A percentile compares a stretch with the other conserved stretches of the same genome.
phyloP scores from a whole-genome alignment of 2,329 filamentous ascomycete genomes.

The Pleurostoma richardsiae region DNA sequence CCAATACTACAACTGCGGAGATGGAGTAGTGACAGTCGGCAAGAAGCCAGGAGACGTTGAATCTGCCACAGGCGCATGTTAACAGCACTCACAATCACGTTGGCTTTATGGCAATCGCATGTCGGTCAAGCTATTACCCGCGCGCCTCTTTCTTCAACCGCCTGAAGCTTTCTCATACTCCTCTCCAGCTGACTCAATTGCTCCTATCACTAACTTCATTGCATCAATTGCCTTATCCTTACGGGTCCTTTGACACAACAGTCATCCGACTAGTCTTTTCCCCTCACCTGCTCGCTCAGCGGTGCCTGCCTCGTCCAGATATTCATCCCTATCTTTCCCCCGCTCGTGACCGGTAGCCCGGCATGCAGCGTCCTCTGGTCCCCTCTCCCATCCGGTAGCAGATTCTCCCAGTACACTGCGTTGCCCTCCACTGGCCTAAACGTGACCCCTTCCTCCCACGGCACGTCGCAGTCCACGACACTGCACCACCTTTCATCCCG shows the following conservation, averaged over 20 bases:
- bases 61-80: slow-evolving; percentile 24
- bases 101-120: too few species aligned
- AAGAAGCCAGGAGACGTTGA: slow-evolving; percentile 20
- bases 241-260: too few species aligned
- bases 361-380: slow-evolving; percentile 33
- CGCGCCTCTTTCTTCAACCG: too few species aligned
- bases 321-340: slow-evolving; percentile 35
- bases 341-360: slow-evolving; percentile 30
- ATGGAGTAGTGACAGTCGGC: slow-evolving; percentile 25
- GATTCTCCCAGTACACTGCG: slow-evolving; percentile 34
- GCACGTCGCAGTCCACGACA: slow-evolving; percentile 32
- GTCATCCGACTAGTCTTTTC: too few species aligned
- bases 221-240: too few species aligned
- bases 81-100: not conserved
- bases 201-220: too few species aligned
- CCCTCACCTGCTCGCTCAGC: slow-evolving; percentile 15
- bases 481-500: slow-evolving; percentile 28
- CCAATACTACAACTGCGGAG: slow-evolving; percentile 29
- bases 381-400: slow-evolving; percentile 25
- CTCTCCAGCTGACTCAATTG: too few species aligned
- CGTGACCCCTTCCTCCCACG: slow-evolving; percentile 31
- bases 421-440: slow-evolving; percentile 31
- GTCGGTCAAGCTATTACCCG: too few species aligned
- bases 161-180: too few species aligned
- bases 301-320: slow-evolving; percentile 33